These are phyloP conservation scores for Linum lewisii DNA, from an alignment of 345 rosid species.

Conservation along the genomic window DNA sequence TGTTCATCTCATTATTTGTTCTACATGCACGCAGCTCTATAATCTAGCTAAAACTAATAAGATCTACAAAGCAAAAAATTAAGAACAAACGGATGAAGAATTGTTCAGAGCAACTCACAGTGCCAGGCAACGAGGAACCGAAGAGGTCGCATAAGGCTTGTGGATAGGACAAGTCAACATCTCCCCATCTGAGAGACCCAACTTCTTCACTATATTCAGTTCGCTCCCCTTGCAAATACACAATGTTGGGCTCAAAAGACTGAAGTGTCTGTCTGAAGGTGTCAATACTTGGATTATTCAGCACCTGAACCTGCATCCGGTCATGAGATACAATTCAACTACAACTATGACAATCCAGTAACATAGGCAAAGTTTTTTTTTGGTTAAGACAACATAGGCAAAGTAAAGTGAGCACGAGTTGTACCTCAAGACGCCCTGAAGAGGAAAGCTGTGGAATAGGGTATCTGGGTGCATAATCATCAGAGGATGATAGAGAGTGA, in stretches of 20 bases:
- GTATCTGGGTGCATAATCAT: conserved; percentile 38
- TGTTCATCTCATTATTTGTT: no score
- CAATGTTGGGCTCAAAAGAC: conserved; percentile 54
- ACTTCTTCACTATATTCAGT: conserved; percentile 55
- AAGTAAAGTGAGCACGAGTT: conserved; percentile 8
- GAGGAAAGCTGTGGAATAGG: conserved; percentile 81
- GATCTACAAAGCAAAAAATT: not conserved
- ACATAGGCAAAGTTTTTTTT: no score
- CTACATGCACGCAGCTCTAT: not conserved
- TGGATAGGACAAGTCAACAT: conserved; percentile 61
- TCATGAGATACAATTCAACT: conserved; percentile 5
- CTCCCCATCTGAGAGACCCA: conserved; percentile 56
- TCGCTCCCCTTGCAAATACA: conserved; percentile 76
- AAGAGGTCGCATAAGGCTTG: conserved; percentile 58
- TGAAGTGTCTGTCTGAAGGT: conserved; percentile 55
- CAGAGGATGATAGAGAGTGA: conserved; percentile 23
- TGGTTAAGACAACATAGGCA: not conserved
- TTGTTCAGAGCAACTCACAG: conserved; percentile 45
- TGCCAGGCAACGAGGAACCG: conserved; percentile 65
- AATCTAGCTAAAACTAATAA: not conserved
- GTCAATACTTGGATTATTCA: conserved; percentile 59
- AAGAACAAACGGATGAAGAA: conserved; percentile 7
- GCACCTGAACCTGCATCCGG: conserved; percentile 63
- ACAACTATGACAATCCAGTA: not conserved
- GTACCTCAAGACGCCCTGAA: conserved; percentile 82